These are phyloP conservation scores for Lippia alba DNA, from an alignment of 305 asterid genomes.

Conservation along the genomic window DNA sequence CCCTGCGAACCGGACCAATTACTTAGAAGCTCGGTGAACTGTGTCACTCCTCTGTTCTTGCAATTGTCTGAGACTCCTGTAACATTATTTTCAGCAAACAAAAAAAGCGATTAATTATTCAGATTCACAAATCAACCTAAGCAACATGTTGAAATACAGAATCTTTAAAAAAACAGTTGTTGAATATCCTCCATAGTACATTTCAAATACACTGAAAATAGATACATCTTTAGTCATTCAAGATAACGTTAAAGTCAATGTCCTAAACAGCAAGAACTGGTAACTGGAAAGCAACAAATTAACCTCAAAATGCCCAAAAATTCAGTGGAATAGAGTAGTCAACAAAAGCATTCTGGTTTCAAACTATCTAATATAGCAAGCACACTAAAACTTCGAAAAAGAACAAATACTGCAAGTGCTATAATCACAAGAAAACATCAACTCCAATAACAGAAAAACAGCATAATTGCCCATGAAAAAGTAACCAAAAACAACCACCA, in stretches of 20 bases:
- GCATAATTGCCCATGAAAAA: neutral
- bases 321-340: neutral
- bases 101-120: conserved; percentile 6
- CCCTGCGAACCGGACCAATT: conserved; percentile 86
- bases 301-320: conserved; percentile 19
- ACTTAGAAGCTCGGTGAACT: conserved; percentile 69
- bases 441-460: conserved; percentile 10
- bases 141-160: neutral
- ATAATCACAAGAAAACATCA: conserved; percentile 1
- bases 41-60: conserved; percentile 47
- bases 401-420: neutral
- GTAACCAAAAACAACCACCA: neutral
- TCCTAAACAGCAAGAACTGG: neutral
- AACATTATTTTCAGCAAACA: conserved; percentile 24
- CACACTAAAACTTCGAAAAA: conserved; percentile 2
- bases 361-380: conserved; percentile 1
- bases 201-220: neutral
- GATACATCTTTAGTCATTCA: conserved; percentile 4
- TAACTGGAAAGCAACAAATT: conserved; percentile 15
- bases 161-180: neutral
- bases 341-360: neutral
- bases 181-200: conserved; percentile 4
- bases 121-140: conserved; percentile 7
- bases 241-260: neutral
- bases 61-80: conserved; percentile 78